phyloP scores from a whole-genome alignment of 2,329 filamentous ascomycete species.

The Paecilomyces sp. region DNA sequence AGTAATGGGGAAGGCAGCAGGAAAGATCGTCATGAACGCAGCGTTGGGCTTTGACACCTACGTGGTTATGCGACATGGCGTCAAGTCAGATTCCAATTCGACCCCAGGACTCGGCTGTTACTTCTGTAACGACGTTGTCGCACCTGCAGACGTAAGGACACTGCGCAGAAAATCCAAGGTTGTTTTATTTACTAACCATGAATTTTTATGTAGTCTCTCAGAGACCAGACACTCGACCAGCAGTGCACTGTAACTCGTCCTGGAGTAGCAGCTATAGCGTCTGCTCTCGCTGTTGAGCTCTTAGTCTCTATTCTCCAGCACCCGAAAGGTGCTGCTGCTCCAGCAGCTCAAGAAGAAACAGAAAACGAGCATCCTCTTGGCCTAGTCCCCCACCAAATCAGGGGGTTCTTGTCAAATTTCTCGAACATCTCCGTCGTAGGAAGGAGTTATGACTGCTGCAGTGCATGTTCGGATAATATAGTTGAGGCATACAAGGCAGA shows the following conservation, averaged over 20 bases:
- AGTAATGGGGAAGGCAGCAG: constrained; percentile 85
- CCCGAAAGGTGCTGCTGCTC: constrained; percentile 46
- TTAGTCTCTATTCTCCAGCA: constrained; percentile 84
- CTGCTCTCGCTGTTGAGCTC: constrained; percentile 82
- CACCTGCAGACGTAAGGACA: constrained; percentile 74
- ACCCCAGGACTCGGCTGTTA: constrained; percentile 79
- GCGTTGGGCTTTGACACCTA: constrained; percentile 95
- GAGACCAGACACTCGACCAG: constrained; percentile 91
- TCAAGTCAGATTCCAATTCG: constrained; percentile 50
- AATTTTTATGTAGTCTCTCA: constrained; percentile 60
- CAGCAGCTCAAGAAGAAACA: constrained; percentile 27
- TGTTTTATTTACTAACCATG: constrained; percentile 9
- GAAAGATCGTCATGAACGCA: constrained; percentile 95
- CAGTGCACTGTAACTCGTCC: constrained; percentile 96
- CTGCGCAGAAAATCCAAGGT: not conserved
- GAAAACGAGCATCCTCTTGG: constrained; percentile 39
- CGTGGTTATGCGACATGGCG: constrained; percentile 92
- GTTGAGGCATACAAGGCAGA: constrained; percentile 45
- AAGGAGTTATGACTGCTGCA: constrained; percentile 54
- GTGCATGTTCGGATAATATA: constrained; percentile 54
- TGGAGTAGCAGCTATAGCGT: constrained; percentile 86
- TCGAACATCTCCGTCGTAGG: constrained; percentile 52
- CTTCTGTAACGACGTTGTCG: constrained; percentile 97
- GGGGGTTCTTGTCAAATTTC: constrained; percentile 56
- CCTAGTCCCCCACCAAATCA: constrained; percentile 56